Base-by-base conservation (phyloP, 352 stramenopile species). In the Pythium pyrilobum region DNA sequence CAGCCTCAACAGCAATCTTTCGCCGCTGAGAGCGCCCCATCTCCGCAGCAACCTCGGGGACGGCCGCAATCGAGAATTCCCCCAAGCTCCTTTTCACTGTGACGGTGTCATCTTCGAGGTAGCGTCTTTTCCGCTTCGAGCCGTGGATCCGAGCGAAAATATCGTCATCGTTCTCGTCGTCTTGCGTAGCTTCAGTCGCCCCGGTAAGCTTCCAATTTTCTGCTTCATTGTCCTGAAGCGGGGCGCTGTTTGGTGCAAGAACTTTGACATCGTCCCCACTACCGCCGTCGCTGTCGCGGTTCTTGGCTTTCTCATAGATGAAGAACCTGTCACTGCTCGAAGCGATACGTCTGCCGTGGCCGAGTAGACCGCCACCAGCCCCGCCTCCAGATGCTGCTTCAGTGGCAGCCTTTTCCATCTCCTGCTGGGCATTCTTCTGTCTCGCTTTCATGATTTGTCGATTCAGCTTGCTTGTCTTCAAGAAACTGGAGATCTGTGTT, bases 401-500 rank as follows among this genome's bases (percentile, higher is more conserved):
- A 21, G 61, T 62, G 8, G 68, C 67, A 20, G 68, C 54, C 11
- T 60, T 43, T 23, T 77, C 58, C 63, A 86, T 72, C 31, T 87
- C 69, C 7, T 71, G 58, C 10, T 87, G 67, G 1, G 66, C 70
- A 42, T 85, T 82, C 55, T 87, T 70, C 7, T 67, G 57, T 27
- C 85, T 76, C 0, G 73, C 77, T 9, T 67, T 70, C 56, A 77
- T 71, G 27, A 95, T 81, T 10, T 72, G 71, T 28, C 90, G 74
- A 64, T 98, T 98, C 11, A 99, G 63, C 25, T 75, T 70, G 37
- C 80, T 96, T 0, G 78, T 93, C 43, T 89, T 86, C 24, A 99
- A 67, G 67, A 99, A 99, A 44, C 97, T 96, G 3, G 78, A 70
- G 28, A 99, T 79, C 58, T 99, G 96, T 16, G 85, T 92, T n/a